phyloP scores from a whole-genome alignment of 805 yeast species.

The Jamesozyma jinghongensis region DNA sequence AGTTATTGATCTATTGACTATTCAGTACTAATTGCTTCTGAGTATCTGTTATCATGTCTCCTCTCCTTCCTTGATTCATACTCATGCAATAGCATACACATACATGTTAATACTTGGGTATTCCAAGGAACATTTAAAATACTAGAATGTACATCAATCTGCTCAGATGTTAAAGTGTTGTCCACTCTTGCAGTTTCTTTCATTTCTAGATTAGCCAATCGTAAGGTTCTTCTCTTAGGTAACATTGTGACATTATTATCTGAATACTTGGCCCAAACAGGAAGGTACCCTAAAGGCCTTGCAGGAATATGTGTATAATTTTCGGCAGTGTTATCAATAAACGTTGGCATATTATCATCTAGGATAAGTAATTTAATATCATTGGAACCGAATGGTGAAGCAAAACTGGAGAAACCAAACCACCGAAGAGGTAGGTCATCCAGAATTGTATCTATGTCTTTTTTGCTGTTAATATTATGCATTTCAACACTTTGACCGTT shows the following conservation, averaged over 20 bases:
- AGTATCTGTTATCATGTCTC: slow-evolving; percentile 8
- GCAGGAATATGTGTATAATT: background rate
- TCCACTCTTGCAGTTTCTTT: slow-evolving; percentile 10
- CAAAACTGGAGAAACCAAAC: slow-evolving; percentile 33
- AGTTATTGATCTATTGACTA: no score
- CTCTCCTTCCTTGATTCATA: slow-evolving; percentile 28
- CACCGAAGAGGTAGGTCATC: slow-evolving; percentile 31
- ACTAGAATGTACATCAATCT: slow-evolving; percentile 6
- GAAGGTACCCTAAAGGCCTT: slow-evolving; percentile 19
- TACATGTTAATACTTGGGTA: slow-evolving; percentile 25
- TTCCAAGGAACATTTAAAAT: slow-evolving; percentile 19
- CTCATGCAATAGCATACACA: slow-evolving; percentile 28
- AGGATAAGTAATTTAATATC: slow-evolving; percentile 29
- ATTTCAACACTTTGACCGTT: slow-evolving; percentile 17
- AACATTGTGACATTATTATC: slow-evolving; percentile 19
- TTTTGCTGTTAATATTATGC: slow-evolving; percentile 25
- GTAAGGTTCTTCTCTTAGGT: slow-evolving; percentile 22
- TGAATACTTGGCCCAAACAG: slow-evolving; percentile 26
- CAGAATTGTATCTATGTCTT: slow-evolving; percentile 28
- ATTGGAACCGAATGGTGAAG: slow-evolving; percentile 30
- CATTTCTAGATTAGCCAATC: slow-evolving; percentile 19
- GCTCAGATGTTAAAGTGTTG: background rate
- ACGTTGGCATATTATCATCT: slow-evolving; percentile 29
- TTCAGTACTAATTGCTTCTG: background rate
- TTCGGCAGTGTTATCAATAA: slow-evolving; percentile 7